Evolutionary conservation across 129 eudicot species (phyloP).

Genomic region (Deinandra increscens): DNA sequence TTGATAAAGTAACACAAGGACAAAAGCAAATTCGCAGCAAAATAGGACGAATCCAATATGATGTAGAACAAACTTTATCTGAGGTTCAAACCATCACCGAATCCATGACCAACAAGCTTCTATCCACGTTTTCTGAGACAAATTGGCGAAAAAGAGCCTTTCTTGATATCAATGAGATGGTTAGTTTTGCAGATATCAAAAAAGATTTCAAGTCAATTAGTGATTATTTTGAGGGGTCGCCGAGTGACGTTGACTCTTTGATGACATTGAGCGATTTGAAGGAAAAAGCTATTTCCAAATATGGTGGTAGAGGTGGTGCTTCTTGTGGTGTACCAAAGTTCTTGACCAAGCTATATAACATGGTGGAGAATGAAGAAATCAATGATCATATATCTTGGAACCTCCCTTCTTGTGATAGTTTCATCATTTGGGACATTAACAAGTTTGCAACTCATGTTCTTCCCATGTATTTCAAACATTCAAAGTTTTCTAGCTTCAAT

Average conservation of each 20-base stretch:
- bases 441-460: conserved; percentile 19
- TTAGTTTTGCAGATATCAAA: not conserved
- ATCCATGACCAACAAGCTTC: not conserved
- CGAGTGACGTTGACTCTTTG: conserved; percentile 2
- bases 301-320: conserved; percentile 10
- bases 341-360: conserved; percentile 19
- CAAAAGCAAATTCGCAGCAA: conserved; percentile 5
- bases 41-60: conserved; percentile 7
- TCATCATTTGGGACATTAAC: conserved; percentile 25
- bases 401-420: conserved; percentile 11
- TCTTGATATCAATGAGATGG: not conserved
- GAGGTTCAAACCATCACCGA: not conserved
- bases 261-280: not conserved
- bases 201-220: conserved; percentile 3
- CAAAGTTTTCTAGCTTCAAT: conserved; percentile 30
- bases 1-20: not conserved
- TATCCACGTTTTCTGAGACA: not conserved
- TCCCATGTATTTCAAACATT: conserved; percentile 26
- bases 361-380: conserved; percentile 24
- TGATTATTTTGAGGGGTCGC: not conserved
- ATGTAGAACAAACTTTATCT: not conserved
- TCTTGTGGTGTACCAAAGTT: conserved; percentile 4
- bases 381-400: conserved; percentile 20
- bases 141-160: conserved; percentile 9
- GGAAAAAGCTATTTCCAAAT: not conserved